These are phyloP conservation scores for Nadsonia starkeyi-henricii DNA, from an alignment of 1,139 yeast genomes.

Conservation along the genomic window DNA sequence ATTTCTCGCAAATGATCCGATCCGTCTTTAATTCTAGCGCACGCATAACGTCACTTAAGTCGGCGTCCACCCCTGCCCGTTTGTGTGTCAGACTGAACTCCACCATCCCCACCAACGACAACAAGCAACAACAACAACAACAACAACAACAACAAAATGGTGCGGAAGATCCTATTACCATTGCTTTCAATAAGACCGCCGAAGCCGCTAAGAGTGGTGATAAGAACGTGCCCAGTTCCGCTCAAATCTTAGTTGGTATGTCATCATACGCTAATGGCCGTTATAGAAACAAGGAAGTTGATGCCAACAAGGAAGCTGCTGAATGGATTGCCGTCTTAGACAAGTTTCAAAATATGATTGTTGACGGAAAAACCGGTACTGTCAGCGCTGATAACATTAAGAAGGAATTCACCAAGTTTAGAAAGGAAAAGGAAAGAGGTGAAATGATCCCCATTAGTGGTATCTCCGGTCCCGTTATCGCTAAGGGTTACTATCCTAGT, in stretches of 20 bases:
- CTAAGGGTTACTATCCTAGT: constrained; percentile 31
- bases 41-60: background rate
- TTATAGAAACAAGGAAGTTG: background rate
- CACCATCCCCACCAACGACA: constrained; percentile 3
- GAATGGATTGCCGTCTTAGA: constrained; percentile 7
- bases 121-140: too few relatives aligned
- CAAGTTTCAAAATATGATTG: constrained; percentile 2
- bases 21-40: background rate
- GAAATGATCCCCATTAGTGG: constrained; percentile 4
- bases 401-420: constrained; percentile 3
- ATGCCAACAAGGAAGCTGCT: constrained; percentile 7
- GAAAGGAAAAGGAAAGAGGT: constrained; percentile 3
- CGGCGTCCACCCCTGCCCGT: background rate
- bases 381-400: constrained; percentile 2
- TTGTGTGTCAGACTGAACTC: constrained; percentile 1
- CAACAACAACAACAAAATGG: constrained; percentile 4
- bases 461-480: constrained; percentile 6
- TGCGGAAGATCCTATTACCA: constrained; percentile 4
- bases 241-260: constrained; percentile 1
- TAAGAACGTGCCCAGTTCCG: constrained; percentile 1
- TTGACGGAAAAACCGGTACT: background rate
- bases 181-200: constrained; percentile 2
- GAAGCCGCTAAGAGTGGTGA: constrained; percentile 3
- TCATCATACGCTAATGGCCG: constrained; percentile 1
- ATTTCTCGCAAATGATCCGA: background rate